These are phyloP conservation scores for Phialophora verrucosa DNA, from an alignment of 2,329 filamentous ascomycete genomes.

Conservation along the genomic window DNA sequence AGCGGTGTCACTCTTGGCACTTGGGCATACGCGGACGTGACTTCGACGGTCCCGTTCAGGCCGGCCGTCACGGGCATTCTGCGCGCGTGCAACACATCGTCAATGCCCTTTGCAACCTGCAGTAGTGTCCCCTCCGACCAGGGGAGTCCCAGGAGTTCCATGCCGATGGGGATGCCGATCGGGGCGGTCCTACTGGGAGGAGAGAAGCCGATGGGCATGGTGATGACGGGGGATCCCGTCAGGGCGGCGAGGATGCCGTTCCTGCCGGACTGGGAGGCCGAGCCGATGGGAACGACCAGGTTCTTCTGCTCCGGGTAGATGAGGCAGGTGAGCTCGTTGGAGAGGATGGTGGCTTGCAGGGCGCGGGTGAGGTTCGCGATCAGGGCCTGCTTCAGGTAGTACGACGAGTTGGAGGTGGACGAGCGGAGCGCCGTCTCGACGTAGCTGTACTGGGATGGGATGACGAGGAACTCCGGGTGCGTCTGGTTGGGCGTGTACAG, in stretches of 20 bases:
- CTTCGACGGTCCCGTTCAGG: slow-evolving; percentile 32
- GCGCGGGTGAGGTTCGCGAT: slow-evolving; percentile 61
- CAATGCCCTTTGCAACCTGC: slow-evolving; percentile 59
- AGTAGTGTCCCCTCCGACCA: slow-evolving; percentile 63
- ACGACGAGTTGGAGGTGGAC: slow-evolving; percentile 59
- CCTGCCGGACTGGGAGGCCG: slow-evolving; percentile 62
- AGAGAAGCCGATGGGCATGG: slow-evolving; percentile 57
- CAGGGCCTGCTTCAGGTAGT: slow-evolving; percentile 53
- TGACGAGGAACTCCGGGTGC: slow-evolving; percentile 60
- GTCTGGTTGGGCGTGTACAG: slow-evolving; percentile 44
- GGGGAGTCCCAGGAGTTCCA: slow-evolving; percentile 66
- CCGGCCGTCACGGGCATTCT: slow-evolving; percentile 48
- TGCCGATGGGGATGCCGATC: slow-evolving; percentile 65
- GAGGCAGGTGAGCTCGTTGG: slow-evolving; percentile 60
- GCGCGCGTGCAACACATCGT: slow-evolving; percentile 54
- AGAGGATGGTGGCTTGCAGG: slow-evolving; percentile 58
- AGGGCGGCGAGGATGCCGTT: slow-evolving; percentile 64
- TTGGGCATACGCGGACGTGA: slow-evolving; percentile 17
- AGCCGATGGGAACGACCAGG: slow-evolving; percentile 64
- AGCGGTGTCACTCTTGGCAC: slow-evolving; percentile 31
- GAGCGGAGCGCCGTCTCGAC: slow-evolving; percentile 58
- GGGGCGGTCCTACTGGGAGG: slow-evolving; percentile 56
- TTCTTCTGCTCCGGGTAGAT: slow-evolving; percentile 71
- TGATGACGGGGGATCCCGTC: slow-evolving; percentile 60
- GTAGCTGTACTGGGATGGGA: slow-evolving; percentile 64